Conservation (phyloP, 352 stramenopile species). For the Globisporangium parvum region DNA sequence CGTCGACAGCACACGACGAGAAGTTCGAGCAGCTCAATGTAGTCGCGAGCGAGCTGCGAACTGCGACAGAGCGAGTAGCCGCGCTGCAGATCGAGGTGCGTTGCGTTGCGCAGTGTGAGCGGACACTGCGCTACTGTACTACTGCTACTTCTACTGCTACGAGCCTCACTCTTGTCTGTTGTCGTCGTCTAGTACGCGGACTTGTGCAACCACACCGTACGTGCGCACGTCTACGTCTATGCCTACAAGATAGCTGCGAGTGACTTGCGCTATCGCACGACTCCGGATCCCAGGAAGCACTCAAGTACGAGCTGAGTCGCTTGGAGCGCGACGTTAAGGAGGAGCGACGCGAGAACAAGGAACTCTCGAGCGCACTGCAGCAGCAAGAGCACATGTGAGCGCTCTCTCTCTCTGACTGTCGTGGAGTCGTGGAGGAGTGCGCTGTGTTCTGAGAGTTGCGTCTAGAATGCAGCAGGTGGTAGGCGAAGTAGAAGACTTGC, state of each 20-base stretch:
- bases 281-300: slow-evolving; percentile 16
- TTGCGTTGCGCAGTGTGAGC: neutral
- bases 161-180: neutral
- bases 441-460: neutral
- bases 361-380: slow-evolving; percentile 23
- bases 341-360: slow-evolving; percentile 25
- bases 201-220: slow-evolving; percentile 21
- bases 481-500: slow-evolving; percentile 28
- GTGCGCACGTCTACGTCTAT: neutral
- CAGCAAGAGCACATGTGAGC: slow-evolving; percentile 25
- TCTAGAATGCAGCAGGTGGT: slow-evolving; percentile 21
- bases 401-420: neutral
- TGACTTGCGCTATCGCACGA: no score
- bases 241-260: no score
- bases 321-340: slow-evolving; percentile 31
- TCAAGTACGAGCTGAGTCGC: slow-evolving; percentile 23
- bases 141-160: neutral
- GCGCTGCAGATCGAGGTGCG: slow-evolving; percentile 23
- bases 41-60: slow-evolving; percentile 16
- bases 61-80: slow-evolving; percentile 11
- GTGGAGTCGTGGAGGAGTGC: neutral
- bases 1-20: slow-evolving; percentile 15
- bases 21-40: slow-evolving; percentile 20
- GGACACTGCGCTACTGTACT: no score
- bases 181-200: slow-evolving; percentile 18